Evolutionary conservation across 768 basidiomycete genomes (phyloP), one percentile per base, ranked within the genome.

Genomic region (Omphalotus guepiniiformis): DNA sequence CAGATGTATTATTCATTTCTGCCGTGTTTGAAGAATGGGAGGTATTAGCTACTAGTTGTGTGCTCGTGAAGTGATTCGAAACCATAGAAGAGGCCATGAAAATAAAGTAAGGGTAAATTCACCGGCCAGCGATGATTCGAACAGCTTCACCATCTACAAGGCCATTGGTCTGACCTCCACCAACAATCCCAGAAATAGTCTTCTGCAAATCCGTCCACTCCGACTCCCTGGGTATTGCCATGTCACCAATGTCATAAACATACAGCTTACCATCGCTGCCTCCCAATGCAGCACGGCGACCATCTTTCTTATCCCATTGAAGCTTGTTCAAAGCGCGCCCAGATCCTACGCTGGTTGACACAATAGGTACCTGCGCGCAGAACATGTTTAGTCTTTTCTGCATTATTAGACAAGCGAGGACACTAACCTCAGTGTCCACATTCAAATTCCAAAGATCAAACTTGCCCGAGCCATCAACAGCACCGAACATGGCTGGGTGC

Each of bases 371-470:
- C 95, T 98, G 55, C 21, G 6, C 29, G 25, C 16, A 26, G 37
- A 49, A 34, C 3, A 32, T 23, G 44, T 43, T 25, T 48, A 43
- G 13, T 43, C 43, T 39, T 51, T 30, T 13, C 42, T 13, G 42
- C 39, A 47, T 23, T n/a, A n/a, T 19, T 18, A 13, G 28, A n/a
- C n/a, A n/a, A n/a, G 19, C 54, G 11, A 38, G 32, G 42, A 27
- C 9, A 71, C 84, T 49, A 60, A 93, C 95, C 81, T 99, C 96
- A 3, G 90, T 92, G 55, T 98, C 95, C n/a, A 75, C 70, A 63
- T 98, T 99, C 61, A 99, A 65, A 65, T 99, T 98, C 96, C 96
- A 99, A 30, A 99, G 61, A 59, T 97, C 92, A 64, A 99, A 97
- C 64, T 86, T 88, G 21, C 94, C 96, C 2, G 89, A 87, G 2